Evolutionary conservation across 345 rosid genomes (phyloP).

Genomic region (Salix dunnii): DNA sequence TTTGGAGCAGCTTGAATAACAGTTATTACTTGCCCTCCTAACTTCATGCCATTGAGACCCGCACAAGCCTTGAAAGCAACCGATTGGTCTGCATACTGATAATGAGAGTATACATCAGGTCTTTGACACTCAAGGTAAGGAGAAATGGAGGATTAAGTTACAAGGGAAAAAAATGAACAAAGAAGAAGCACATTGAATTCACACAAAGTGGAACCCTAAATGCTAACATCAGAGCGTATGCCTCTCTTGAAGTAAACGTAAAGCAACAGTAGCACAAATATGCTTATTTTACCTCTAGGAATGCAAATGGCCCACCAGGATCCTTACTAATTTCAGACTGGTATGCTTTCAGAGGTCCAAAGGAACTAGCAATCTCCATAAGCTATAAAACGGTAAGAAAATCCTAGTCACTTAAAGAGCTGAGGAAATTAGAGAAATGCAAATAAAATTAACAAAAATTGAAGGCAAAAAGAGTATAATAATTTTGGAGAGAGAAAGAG

Average conservation of each 20-base stretch:
- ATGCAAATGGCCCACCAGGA: conserved; percentile 43
- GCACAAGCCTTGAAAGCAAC: conserved; percentile 75
- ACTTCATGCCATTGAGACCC: conserved; percentile 84
- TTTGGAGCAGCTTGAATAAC: conserved; percentile 66
- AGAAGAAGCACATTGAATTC: not conserved
- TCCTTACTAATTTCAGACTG: conserved; percentile 46
- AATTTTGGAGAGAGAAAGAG: not conserved
- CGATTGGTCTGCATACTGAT: conserved; percentile 70
- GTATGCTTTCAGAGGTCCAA: conserved; percentile 82
- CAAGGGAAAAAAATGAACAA: not conserved
- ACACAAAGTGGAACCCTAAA: not conserved
- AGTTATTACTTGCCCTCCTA: conserved; percentile 79
- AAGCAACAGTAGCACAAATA: conserved; percentile 5
- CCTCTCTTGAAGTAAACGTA: conserved; percentile 7
- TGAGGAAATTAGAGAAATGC: not conserved
- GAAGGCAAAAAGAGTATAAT: not conserved
- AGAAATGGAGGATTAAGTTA: conserved; percentile 2
- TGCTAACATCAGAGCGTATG: not conserved
- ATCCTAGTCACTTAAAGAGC: conserved; percentile 2
- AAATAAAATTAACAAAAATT: not conserved
- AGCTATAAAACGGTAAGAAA: conserved; percentile 48
- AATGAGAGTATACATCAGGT: not conserved
- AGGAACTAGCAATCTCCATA: conserved; percentile 75
- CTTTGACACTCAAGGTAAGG: conserved; percentile 6
- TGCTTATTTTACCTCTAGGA: conserved; percentile 68